Percentiles rank a stretch among this genome's conserved stretches.
phyloP scores from a whole-genome alignment of 2,329 filamentous ascomycete genomes.

The Neofusicoccum umdonicola region DNA sequence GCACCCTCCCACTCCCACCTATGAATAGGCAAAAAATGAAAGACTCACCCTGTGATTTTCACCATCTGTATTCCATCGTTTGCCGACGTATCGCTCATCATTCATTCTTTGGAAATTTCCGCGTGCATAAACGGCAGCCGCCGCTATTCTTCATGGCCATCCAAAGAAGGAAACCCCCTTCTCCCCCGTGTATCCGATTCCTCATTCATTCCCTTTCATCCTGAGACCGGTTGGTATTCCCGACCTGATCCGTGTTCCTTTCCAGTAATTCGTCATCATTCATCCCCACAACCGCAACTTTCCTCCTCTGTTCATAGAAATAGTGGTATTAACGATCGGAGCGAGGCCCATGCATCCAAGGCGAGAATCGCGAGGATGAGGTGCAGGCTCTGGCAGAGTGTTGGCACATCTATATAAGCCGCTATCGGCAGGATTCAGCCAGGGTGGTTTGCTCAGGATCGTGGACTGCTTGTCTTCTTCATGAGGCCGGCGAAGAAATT shows the following conservation, averaged over 20 bases:
- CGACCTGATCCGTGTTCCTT: neutral
- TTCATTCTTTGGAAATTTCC: neutral
- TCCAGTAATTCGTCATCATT: neutral
- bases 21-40: neutral
- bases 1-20: neutral
- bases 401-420: neutral
- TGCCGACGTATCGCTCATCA: conserved; percentile 11
- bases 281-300: conserved; percentile 2
- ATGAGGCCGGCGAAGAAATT: conserved; percentile 41
- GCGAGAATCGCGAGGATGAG: neutral
- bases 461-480: conserved; percentile 21
- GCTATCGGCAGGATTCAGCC: neutral
- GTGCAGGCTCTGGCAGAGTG: neutral
- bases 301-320: neutral
- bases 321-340: neutral
- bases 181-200: neutral
- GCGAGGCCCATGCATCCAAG: neutral
- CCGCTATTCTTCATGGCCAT: neutral
- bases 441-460: neutral
- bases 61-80: neutral
- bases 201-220: neutral
- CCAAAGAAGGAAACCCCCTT: neutral
- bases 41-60: conserved; percentile 1
- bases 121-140: neutral
- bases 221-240: neutral